Base-by-base conservation (phyloP, 2,329 filamentous ascomycete genomes). In the Phialemonium atrogriseum region DNA sequence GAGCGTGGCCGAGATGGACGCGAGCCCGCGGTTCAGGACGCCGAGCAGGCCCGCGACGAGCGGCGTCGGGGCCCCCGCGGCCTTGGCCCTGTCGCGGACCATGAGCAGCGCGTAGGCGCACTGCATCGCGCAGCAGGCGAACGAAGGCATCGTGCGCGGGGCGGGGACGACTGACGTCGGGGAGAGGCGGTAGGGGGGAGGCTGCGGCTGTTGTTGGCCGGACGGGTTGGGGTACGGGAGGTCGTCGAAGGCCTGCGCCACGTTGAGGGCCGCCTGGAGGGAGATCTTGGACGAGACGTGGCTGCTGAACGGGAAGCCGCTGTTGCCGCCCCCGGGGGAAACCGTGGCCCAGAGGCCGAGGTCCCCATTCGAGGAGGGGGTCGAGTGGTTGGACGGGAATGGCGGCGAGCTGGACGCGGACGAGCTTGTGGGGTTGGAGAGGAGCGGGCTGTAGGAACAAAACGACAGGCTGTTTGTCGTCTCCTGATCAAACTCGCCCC, bases 201-300 rank as follows among this genome's bases (percentile, higher is more conserved):
- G 49, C 5, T 49, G 41, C 35, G n/a, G n/a, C n/a, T n/a, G n/a
- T n/a, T n/a, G n/a, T n/a, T 53, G 49, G 13, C 55, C 45, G 15
- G 47, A 58, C 42, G 61, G 55, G 32, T 59, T 59, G 10, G 66
- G 66, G 33, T 62, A 66, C 1, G 66, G 64, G 20, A 70, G 44
- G 9, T 52, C 48, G 38, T 62, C 55, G 31, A 69, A 69, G 10
- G 58, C 58, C 30, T 52, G 45, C 2, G 66, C 59, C 33, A 70
- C 69, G 37, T 56, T 62, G 25, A 70, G 53, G 3, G 66, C 64
- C 7, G 65, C 60, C 27, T 60, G 62, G 19, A 70, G 51, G 42
- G 66, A 69, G 36, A 69, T 57, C 41, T 64, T 64, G 14, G 65
- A 58, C 10, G 66, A 69, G 24, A 60, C 53, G 34, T 66, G 62